phyloP scores from a whole-genome alignment of 495 filamentous ascomycete genomes.

The Podospora didyma region DNA sequence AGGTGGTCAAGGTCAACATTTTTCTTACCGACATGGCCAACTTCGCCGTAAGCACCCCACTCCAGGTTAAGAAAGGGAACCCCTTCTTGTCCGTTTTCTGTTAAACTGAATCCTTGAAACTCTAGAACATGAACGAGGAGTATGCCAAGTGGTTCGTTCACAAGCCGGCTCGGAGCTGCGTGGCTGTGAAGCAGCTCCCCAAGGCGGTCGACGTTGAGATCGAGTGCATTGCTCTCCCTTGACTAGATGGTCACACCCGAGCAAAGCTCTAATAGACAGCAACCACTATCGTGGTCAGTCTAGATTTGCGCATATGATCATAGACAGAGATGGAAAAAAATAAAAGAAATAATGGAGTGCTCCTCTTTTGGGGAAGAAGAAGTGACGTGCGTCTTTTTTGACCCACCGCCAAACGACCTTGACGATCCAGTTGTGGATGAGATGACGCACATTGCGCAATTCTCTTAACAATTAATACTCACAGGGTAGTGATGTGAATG shows the following conservation, averaged over 20 bases:
- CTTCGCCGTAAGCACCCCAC: constrained; percentile 51
- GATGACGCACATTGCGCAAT: too few relatives aligned
- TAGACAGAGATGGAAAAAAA: neutral
- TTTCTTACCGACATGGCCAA: constrained; percentile 80
- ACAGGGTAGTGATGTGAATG: too few relatives aligned
- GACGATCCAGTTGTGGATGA: too few relatives aligned
- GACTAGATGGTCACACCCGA: constrained; percentile 14
- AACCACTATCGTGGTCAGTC: neutral
- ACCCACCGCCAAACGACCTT: too few relatives aligned
- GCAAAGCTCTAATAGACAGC: constrained; percentile 8
- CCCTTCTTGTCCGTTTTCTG: neutral
- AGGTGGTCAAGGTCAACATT: constrained; percentile 77
- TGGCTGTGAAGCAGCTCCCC: constrained; percentile 84
- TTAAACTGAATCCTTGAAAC: constrained; percentile 2
- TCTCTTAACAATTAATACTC: too few relatives aligned
- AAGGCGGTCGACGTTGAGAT: constrained; percentile 92
- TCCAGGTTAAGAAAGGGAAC: neutral
- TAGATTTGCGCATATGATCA: neutral
- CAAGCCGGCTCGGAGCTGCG: constrained; percentile 90
- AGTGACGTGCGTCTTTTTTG: too few relatives aligned
- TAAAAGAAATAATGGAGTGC: neutral
- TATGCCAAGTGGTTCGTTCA: constrained; percentile 84
- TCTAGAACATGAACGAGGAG: constrained; percentile 72
- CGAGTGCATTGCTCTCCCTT: constrained; percentile 79
- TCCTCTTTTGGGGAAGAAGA: too few relatives aligned